Evolutionary conservation across 345 rosid genomes (phyloP), one percentile per base, ranked within the genome.

Genomic region (Arabidopsis suecica): DNA sequence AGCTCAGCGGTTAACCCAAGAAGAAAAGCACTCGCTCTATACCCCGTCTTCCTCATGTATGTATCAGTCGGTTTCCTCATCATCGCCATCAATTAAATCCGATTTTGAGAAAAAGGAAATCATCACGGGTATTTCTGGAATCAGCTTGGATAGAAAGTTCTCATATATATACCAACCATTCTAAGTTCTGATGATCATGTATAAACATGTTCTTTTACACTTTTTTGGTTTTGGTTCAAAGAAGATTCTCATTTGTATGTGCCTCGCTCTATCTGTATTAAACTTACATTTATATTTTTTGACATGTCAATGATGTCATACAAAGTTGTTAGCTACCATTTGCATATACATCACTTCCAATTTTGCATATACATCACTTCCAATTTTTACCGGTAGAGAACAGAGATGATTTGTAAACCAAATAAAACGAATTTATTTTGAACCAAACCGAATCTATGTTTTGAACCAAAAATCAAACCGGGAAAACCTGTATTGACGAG

Each of bases 1-100:
- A 90, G 97, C 67, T 79, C 96, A 0, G 97, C 97, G 0, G 96
- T 92, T 54, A 92, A 88, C 77, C 92, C 96, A 2, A 83, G 92
- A 74, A 81, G 97, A 58, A 92, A 92, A 74, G 96, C 93, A 0
- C 96, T 91, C 1, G 89, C 94, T 1, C 89, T 91, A 13, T 88
- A 88, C 78, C 97, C 97, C 0, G 92, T 89, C 65, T 89, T 93
- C 75, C 97, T 91, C 70, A 93, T 91, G 98, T 88, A 93, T 34
- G 96, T 91, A 62, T 93, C 92, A 0, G 98, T 91, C 25, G 93
- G 97, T 49, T 93, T 91, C 80, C 93, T 93, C 61, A 93, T 88
- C 82, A 93, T 93, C 49, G 93, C 98, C 61, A 88, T 91, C 64
- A 83, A 91, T 72, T 88, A 49, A 74, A 55, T 14, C 36, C 47